Evolutionary conservation across 768 basidiomycete species (phyloP).

Genomic region (Hemileccinum impolitum): DNA sequence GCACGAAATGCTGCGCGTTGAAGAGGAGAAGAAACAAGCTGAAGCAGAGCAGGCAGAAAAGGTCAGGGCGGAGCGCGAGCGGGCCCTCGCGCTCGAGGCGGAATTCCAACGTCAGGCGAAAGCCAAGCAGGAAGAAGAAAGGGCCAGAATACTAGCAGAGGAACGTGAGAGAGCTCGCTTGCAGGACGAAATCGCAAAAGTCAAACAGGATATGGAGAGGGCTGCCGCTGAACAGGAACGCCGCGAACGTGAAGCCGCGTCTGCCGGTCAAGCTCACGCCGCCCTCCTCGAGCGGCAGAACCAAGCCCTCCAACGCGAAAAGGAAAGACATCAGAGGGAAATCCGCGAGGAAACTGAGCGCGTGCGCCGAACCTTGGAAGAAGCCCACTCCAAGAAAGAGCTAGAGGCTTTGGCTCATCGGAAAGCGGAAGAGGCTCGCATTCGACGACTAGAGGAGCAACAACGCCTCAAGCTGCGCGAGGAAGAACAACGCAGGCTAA

Average conservation of each 20-base stretch:
- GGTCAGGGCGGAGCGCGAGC: constrained; percentile 27
- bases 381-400: constrained; percentile 26
- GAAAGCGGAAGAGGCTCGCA: constrained; percentile 24
- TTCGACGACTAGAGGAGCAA: constrained; percentile 26
- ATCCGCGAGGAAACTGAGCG: constrained; percentile 27
- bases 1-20: constrained; percentile 25
- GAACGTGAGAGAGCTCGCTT: constrained; percentile 28
- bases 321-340: constrained; percentile 21
- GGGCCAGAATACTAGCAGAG: constrained; percentile 17
- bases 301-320: constrained; percentile 21
- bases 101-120: constrained; percentile 28
- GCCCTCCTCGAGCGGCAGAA: constrained; percentile 23
- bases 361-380: constrained; percentile 21
- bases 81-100: constrained; percentile 27
- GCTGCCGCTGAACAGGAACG: constrained; percentile 23
- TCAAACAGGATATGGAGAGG: constrained; percentile 25
- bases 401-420: constrained; percentile 16
- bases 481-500: constrained; percentile 25
- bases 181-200: constrained; percentile 27
- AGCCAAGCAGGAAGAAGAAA: constrained; percentile 25
- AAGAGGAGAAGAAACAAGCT: constrained; percentile 19
- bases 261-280: constrained; percentile 24
- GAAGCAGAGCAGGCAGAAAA: constrained; percentile 26
- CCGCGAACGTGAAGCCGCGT: constrained; percentile 23
- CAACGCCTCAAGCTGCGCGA: constrained; percentile 27